Evolutionary conservation across 2,329 filamentous ascomycete species (phyloP).

Genomic region (Elsinoe arachidis): DNA sequence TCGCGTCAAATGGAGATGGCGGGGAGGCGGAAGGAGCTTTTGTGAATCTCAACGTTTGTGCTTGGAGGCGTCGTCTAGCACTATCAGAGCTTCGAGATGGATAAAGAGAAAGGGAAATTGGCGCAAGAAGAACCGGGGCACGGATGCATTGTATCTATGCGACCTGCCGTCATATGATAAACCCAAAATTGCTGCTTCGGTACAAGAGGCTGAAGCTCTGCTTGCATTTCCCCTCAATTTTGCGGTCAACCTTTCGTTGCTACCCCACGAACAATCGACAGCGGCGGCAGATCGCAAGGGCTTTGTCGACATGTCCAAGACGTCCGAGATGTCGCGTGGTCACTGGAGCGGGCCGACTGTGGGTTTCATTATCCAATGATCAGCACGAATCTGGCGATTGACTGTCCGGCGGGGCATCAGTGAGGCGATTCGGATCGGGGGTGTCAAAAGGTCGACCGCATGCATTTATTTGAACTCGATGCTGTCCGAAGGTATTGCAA

Average conservation of each 20-base stretch:
- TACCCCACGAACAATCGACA: constrained; percentile 11
- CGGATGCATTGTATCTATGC: constrained; percentile 1
- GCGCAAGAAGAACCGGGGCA: neutral
- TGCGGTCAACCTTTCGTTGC: neutral
- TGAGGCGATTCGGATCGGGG: neutral
- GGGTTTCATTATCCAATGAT: constrained; percentile 1
- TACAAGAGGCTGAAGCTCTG: neutral
- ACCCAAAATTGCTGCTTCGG: constrained; percentile 1
- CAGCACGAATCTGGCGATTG: neutral
- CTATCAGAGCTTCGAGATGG: neutral
- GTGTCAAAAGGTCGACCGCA: neutral
- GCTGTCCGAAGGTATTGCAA: neutral
- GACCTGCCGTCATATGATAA: constrained; percentile 6
- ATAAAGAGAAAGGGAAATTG: neutral
- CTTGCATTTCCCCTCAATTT: constrained; percentile 1
- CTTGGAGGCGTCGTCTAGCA: constrained; percentile 1
- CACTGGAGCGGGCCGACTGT: constrained; percentile 8
- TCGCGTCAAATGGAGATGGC: constrained; percentile 13
- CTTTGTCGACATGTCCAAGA: constrained; percentile 5
- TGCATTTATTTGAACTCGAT: neutral
- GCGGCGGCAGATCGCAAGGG: constrained; percentile 2
- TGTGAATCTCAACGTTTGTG: constrained; percentile 4
- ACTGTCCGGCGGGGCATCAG: neutral
- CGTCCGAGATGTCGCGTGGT: constrained; percentile 1
- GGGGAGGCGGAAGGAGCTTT: constrained; percentile 10